phyloP scores from a whole-genome alignment of 2,329 filamentous ascomycete species.

The Alternaria sp. region DNA sequence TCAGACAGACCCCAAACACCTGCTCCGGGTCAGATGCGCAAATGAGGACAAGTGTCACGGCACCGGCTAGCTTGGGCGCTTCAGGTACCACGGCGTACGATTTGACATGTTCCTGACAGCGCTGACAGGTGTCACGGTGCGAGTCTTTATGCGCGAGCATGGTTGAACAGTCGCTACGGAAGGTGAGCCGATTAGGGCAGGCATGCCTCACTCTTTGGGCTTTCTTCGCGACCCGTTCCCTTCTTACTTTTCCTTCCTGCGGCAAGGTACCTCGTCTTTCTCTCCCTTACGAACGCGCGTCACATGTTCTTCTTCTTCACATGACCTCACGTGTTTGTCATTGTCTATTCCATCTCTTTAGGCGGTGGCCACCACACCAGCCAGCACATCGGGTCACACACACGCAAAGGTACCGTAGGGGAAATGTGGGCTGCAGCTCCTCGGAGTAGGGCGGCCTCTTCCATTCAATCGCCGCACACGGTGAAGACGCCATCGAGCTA shows the following conservation, averaged over 20 bases:
- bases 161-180: not conserved
- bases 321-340: not conserved
- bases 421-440: not conserved
- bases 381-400: constrained; percentile 4
- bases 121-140: constrained; percentile 34
- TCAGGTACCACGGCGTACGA: constrained; percentile 11
- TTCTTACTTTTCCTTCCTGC: not conserved
- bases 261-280: not conserved
- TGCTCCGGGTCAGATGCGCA: constrained; percentile 19
- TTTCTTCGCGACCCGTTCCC: not conserved
- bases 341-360: not conserved
- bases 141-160: constrained; percentile 12
- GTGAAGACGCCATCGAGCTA: not conserved
- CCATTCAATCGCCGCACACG: not conserved
- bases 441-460: not conserved
- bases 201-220: not conserved
- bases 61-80: not conserved
- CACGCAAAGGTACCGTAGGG: not conserved
- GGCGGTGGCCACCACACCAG: not conserved
- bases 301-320: not conserved
- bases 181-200: not conserved
- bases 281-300: not conserved
- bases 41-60: constrained; percentile 3
- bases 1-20: not conserved
- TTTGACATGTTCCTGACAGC: constrained; percentile 26